Percentiles rank a stretch among this genome's conserved stretches.
Evolutionary conservation across 345 rosid genomes (phyloP).

Genomic region (Eucalyptus microcorys): DNA sequence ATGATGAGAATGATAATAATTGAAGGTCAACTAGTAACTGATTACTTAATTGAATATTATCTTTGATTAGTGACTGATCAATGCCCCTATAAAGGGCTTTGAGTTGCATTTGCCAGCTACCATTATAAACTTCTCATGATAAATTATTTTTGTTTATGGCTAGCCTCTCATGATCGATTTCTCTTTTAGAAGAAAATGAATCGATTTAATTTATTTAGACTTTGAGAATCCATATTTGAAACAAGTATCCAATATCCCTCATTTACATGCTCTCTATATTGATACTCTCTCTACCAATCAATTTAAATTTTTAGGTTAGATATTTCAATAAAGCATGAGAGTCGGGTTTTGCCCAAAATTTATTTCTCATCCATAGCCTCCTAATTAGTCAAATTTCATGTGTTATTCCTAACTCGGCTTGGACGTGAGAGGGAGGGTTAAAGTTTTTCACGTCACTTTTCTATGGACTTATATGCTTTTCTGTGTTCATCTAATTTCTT

Average conservation of each 20-base stretch:
- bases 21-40: background rate
- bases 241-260: background rate
- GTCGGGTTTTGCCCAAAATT: background rate
- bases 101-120: background rate
- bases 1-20: background rate
- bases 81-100: background rate
- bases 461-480: background rate
- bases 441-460: background rate
- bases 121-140: background rate
- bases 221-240: background rate
- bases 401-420: background rate
- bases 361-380: fast-evolving
- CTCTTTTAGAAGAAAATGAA: background rate
- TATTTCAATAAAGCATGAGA: background rate
- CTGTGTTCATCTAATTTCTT: background rate
- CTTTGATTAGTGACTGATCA: background rate
- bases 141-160: background rate
- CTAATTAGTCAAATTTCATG: background rate
- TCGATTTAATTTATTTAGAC: background rate
- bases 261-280: background rate
- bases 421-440: background rate
- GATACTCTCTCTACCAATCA: background rate
- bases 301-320: background rate
- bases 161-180: background rate
- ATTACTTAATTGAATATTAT: background rate